Evolutionary conservation across 768 basidiomycete genomes (phyloP), one percentile per base, ranked within the genome.

Genomic region (Rhodotorula kratochvilovae): DNA sequence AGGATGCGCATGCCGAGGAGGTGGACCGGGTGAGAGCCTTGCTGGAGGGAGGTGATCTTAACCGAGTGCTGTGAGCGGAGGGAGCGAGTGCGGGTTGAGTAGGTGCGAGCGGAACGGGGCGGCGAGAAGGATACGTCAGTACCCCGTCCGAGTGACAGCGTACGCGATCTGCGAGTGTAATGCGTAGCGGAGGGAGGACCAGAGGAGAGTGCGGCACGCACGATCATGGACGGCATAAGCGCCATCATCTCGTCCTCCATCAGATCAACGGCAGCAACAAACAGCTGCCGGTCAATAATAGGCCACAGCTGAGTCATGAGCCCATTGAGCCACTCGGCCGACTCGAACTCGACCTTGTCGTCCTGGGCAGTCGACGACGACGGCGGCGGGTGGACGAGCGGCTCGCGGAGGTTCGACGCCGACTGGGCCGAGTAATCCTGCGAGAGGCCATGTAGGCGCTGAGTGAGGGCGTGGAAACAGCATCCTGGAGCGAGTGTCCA

Each of bases 181-280:
- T n/a, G n/a, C n/a, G n/a, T n/a, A n/a, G n/a, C n/a, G n/a, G n/a
- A n/a, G n/a, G n/a, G n/a, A n/a, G n/a, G n/a, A n/a, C n/a, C n/a
- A n/a, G n/a, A n/a, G n/a, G n/a, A n/a, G n/a, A n/a, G n/a, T n/a
- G n/a, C n/a, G n/a, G n/a, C 23, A 59, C 66, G 58, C 51, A 67
- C 66, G 0, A 68, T 54, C 1, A 68, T n/a, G 1, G 42, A 27
- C 25, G 67, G 67, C 21, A 25, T 35, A 25, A 46, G 33, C 11
- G 36, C 54, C 25, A 56, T 61, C 25, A 68, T 43, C 31, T 61
- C 60, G n/a, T 68, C 67, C 55, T 68, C 67, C 33, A 68, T 31
- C 45, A 68, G n/a, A 27, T 68, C 67, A 6, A 62, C 25, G 5
- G 42, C 53, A 1, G 61, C 61, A 19, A 62, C 67, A 23, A 68